Evolutionary conservation across 768 basidiomycete species (phyloP).

Genomic region (Candolleomyces efflorescens): DNA sequence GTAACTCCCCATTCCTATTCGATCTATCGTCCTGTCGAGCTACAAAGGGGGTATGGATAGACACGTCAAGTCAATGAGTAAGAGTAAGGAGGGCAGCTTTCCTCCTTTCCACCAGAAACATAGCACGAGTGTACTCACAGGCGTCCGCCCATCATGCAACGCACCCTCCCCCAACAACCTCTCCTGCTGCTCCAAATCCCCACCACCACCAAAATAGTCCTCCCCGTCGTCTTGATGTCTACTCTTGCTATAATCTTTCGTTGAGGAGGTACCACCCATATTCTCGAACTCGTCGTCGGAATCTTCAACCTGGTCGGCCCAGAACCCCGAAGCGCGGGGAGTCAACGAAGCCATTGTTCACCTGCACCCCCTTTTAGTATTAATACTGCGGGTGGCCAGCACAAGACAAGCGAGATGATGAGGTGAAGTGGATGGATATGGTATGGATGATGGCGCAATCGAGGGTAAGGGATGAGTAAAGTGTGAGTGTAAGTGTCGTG

Average conservation of each 20-base stretch:
- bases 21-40: constrained; percentile 84
- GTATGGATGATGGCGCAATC: no score
- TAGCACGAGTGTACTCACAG: constrained; percentile 32
- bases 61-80: no score
- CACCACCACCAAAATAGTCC: constrained; percentile 25
- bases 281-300: not conserved
- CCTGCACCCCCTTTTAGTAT: not conserved
- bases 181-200: constrained; percentile 31
- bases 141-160: constrained; percentile 42
- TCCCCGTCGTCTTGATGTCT: not conserved
- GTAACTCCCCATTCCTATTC: constrained; percentile 89
- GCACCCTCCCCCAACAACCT: constrained; percentile 23
- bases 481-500: no score
- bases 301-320: not conserved
- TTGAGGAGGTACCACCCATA: no score
- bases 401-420: no score
- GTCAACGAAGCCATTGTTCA: not conserved
- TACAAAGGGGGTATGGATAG: constrained; percentile 11
- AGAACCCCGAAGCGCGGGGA: constrained; percentile 26
- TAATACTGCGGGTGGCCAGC: no score
- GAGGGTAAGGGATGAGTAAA: no score
- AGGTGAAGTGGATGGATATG: no score
- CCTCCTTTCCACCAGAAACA: not conserved
- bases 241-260: no score
- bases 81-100: not conserved